These are phyloP conservation scores for Porcisia deanei DNA, from an alignment of 208 protist species.

Conservation along the genomic window DNA sequence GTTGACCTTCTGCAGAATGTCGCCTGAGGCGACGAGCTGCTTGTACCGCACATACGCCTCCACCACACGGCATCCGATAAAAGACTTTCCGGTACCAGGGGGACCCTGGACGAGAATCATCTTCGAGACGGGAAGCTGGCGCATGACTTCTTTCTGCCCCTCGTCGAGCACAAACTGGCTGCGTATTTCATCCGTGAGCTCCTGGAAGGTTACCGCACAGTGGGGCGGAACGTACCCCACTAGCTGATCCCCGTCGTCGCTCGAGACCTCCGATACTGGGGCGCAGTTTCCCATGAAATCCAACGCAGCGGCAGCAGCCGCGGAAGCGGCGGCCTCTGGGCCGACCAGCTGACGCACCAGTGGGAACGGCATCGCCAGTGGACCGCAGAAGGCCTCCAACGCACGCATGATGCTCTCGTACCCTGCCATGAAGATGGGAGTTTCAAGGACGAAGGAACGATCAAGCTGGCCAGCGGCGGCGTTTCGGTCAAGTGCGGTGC, in stretches of 20 bases:
- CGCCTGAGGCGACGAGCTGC: conserved; percentile 81
- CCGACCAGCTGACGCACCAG: conserved; percentile 53
- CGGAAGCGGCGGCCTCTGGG: conserved; percentile 11
- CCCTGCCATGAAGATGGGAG: conserved; percentile 80
- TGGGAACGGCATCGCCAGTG: conserved; percentile 86
- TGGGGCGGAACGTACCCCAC: conserved; percentile 81
- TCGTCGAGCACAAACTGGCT: conserved; percentile 67
- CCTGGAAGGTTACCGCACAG: conserved; percentile 74
- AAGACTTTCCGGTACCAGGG: conserved; percentile 95
- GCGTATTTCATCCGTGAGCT: conserved; percentile 67
- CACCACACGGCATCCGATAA: conserved; percentile 92
- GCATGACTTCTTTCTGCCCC: conserved; percentile 80
- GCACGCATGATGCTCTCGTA: conserved; percentile 83
- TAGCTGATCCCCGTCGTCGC: conserved; percentile 18
- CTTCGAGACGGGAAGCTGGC: conserved; percentile 56
- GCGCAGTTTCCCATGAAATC: not conserved
- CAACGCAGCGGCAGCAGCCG: conserved; percentile 8
- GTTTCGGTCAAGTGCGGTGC: conserved; percentile 76
- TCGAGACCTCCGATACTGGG: not conserved
- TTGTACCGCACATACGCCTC: conserved; percentile 91
- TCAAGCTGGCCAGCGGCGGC: conserved; percentile 41
- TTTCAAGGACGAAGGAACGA: conserved; percentile 74
- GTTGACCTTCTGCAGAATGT: conserved; percentile 86
- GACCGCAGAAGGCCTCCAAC: conserved; percentile 75
- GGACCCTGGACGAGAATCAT: conserved; percentile 93